Percentiles rank a stretch among this genome's conserved stretches.
Evolutionary conservation across 73 alveolate species (phyloP).

Genomic region (Uronychia binucleata): DNA sequence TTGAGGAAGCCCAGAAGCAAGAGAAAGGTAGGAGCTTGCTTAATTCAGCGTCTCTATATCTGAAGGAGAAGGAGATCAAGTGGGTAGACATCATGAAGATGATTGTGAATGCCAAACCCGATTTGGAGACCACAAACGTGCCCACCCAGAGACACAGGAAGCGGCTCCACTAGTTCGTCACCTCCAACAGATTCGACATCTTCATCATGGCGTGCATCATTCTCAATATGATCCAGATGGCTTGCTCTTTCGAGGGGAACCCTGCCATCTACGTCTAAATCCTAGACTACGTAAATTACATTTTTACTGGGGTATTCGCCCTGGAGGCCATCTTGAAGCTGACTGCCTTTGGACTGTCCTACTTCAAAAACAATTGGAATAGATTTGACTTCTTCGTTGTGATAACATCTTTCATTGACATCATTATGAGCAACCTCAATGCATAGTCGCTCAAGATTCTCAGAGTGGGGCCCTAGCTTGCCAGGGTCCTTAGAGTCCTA

Average conservation of each 20-base stretch:
- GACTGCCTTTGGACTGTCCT: conserved; percentile 83
- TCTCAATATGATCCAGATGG: conserved; percentile 83
- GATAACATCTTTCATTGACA: conserved; percentile 80
- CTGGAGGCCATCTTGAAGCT: conserved; percentile 85
- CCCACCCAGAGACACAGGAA: conserved; percentile 10
- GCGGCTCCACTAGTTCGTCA: conserved; percentile 21
- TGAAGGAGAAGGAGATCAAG: conserved; percentile 42
- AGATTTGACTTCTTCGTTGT: conserved; percentile 96
- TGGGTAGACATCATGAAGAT: conserved; percentile 68
- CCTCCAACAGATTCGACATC: conserved; percentile 63
- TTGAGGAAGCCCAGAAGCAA: conserved; percentile 60
- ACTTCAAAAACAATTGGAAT: conserved; percentile 92
- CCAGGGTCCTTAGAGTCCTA: conserved; percentile 90
- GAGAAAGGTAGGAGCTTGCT: conserved; percentile 51
- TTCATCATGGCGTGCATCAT: conserved; percentile 82
- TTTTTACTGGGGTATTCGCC: conserved; percentile 81
- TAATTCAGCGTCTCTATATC: conserved; percentile 34
- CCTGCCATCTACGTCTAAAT: conserved; percentile 44
- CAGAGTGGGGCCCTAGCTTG: conserved; percentile 87
- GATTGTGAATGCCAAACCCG: conserved; percentile 62
- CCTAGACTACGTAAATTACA: conserved; percentile 70
- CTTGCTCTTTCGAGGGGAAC: conserved; percentile 72
- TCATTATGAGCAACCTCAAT: conserved; percentile 70
- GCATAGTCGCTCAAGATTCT: conserved; percentile 67
- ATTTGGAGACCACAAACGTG: conserved; percentile 52